A percentile compares a stretch with the other conserved stretches of the same genome.
These are phyloP conservation scores for Termitomyces sp. DNA, from an alignment of 768 basidiomycete species.

Conservation along the genomic window DNA sequence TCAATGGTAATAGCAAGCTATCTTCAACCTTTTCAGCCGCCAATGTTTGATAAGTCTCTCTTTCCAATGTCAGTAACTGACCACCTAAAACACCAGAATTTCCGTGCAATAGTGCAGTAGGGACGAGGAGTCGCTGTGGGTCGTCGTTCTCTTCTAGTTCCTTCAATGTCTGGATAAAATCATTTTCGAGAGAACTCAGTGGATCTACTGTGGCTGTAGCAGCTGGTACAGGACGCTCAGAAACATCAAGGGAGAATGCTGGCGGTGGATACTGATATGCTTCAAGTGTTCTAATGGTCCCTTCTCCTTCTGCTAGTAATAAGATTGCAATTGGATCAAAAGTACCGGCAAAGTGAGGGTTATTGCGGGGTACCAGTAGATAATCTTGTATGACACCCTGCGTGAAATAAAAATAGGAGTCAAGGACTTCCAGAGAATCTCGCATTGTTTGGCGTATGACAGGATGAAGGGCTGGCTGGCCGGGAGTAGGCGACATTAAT, in stretches of 20 bases:
- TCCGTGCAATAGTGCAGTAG: slow-evolving; percentile 31
- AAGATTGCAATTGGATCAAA: slow-evolving; percentile 70
- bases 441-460: slow-evolving; percentile 60
- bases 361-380: slow-evolving; percentile 63
- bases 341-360: slow-evolving; percentile 61
- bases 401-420: slow-evolving; percentile 55
- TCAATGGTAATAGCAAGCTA: slow-evolving; percentile 29
- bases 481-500: slow-evolving; percentile 25
- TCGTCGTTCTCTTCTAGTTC: slow-evolving; percentile 32
- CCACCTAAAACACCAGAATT: slow-evolving; percentile 36
- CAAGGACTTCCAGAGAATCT: slow-evolving; percentile 44
- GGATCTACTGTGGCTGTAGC: slow-evolving; percentile 6
- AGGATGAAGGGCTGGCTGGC: slow-evolving; percentile 28
- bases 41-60: slow-evolving; percentile 41
- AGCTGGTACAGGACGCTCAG: background rate
- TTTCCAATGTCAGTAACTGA: slow-evolving; percentile 41
- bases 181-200: slow-evolving; percentile 26
- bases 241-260: slow-evolving; percentile 18
- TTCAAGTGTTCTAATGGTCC: slow-evolving; percentile 46
- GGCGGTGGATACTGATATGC: slow-evolving; percentile 73
- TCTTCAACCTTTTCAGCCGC: slow-evolving; percentile 15
- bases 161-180: slow-evolving; percentile 37
- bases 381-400: slow-evolving; percentile 70
- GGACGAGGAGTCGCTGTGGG: slow-evolving; percentile 30
- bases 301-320: slow-evolving; percentile 48